Conservation (phyloP, 2,329 filamentous ascomycete genomes). For the Talaromyces sp. region DNA sequence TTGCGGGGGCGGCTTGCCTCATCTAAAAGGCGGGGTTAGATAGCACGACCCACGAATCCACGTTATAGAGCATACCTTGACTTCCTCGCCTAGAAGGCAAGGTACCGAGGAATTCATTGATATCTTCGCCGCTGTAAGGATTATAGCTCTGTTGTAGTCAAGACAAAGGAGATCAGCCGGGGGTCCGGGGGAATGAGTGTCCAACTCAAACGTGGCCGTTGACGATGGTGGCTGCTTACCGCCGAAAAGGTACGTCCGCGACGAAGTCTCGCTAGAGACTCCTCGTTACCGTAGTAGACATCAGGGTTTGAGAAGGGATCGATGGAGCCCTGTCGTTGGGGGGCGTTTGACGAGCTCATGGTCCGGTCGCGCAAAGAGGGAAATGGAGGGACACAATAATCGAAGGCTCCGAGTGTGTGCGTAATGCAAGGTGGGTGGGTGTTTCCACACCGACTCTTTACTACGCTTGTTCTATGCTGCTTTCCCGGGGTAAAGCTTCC, state of each 20-base stretch:
- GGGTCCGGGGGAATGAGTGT: not conserved
- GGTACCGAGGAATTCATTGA: conserved; percentile 38
- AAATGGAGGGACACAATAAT: conserved; percentile 12
- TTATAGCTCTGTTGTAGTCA: conserved; percentile 35
- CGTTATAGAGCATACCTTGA: conserved; percentile 40
- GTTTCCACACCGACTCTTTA: conserved; percentile 25
- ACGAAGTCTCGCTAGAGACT: conserved; percentile 49
- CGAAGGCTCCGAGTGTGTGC: conserved; percentile 20
- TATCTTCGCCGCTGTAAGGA: conserved; percentile 39
- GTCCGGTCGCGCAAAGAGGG: conserved; percentile 16
- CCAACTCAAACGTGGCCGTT: not conserved
- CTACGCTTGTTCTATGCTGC: not conserved
- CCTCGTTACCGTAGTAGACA: conserved; percentile 61
- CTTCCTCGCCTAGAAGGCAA: conserved; percentile 45
- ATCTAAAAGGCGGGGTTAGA: conserved; percentile 57
- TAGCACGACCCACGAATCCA: not conserved
- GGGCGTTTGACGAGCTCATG: conserved; percentile 47
- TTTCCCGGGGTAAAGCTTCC: not conserved
- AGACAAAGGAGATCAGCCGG: conserved; percentile 15
- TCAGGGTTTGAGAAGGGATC: conserved; percentile 62
- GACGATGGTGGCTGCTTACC: conserved; percentile 43
- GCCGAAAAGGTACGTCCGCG: conserved; percentile 59
- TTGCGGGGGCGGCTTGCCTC: conserved; percentile 72
- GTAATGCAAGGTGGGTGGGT: conserved; percentile 17
- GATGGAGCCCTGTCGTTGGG: conserved; percentile 45